Conservation (phyloP, 192 early-diverging fungal genomes). For the Coemansia sp. region DNA sequence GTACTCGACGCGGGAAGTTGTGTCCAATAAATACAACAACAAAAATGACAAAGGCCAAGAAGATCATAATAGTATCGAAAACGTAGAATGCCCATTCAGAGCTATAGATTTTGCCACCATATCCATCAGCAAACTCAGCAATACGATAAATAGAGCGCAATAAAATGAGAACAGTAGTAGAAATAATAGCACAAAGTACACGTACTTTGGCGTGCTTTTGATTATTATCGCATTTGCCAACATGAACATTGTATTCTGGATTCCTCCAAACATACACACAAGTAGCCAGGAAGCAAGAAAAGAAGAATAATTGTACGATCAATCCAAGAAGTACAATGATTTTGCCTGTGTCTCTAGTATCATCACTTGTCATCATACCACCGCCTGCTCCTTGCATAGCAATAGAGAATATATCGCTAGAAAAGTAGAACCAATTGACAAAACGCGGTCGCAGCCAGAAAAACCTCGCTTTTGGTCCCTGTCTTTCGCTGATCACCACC, state of each 20-base stretch:
- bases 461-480: neutral
- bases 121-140: conserved; percentile 50
- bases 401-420: conserved; percentile 50
- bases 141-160: conserved; percentile 53
- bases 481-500: conserved; percentile 22
- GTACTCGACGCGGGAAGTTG: conserved; percentile 10
- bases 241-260: conserved; percentile 21
- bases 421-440: conserved; percentile 54
- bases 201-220: conserved; percentile 24
- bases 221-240: conserved; percentile 8
- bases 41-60: conserved; percentile 43
- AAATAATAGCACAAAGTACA: conserved; percentile 22
- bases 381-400: conserved; percentile 50
- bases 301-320: conserved; percentile 43
- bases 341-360: conserved; percentile 25
- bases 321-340: conserved; percentile 47
- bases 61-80: conserved; percentile 53
- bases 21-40: conserved; percentile 34
- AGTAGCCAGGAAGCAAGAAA: conserved; percentile 40
- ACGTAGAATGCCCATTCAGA: conserved; percentile 55
- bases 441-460: conserved; percentile 39
- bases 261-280: conserved; percentile 28
- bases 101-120: conserved; percentile 41
- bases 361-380: conserved; percentile 34
- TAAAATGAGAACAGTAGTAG: conserved; percentile 41